Evolutionary conservation across 1,139 yeast species (phyloP).

Genomic region (Yamadazyma siamensis): DNA sequence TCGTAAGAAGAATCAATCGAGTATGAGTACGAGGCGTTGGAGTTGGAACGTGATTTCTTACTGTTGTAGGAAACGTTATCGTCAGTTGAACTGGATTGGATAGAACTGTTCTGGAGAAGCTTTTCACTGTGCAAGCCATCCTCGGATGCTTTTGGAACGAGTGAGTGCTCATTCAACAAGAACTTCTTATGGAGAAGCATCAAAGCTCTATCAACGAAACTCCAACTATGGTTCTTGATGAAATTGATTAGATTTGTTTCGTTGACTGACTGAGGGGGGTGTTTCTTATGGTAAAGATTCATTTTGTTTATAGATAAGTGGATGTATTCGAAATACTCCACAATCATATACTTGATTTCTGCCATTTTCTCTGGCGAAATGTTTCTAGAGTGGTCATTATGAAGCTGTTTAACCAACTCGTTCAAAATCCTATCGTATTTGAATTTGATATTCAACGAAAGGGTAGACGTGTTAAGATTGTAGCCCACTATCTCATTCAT

Average conservation of each 20-base stretch:
- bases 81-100: conserved; percentile 4
- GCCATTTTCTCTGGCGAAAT: conserved; percentile 39
- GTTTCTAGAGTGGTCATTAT: conserved; percentile 36
- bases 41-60: conserved; percentile 2
- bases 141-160: background rate
- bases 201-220: conserved; percentile 54
- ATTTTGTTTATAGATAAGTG: conserved; percentile 40
- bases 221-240: conserved; percentile 49
- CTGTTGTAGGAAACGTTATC: background rate
- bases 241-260: conserved; percentile 47
- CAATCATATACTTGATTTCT: conserved; percentile 45
- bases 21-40: conserved; percentile 3
- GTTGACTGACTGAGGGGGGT: conserved; percentile 31
- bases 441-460: conserved; percentile 52
- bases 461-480: conserved; percentile 32
- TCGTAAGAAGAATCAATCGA: conserved; percentile 10
- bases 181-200: conserved; percentile 56
- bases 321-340: conserved; percentile 47
- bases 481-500: conserved; percentile 21
- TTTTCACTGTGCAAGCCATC: conserved; percentile 1
- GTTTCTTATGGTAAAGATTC: conserved; percentile 20
- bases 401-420: conserved; percentile 45
- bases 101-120: conserved; percentile 10
- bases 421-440: conserved; percentile 50
- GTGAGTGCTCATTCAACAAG: conserved; percentile 28